phyloP scores from a whole-genome alignment of 345 rosid genomes.

The Pistacia integerrima region DNA sequence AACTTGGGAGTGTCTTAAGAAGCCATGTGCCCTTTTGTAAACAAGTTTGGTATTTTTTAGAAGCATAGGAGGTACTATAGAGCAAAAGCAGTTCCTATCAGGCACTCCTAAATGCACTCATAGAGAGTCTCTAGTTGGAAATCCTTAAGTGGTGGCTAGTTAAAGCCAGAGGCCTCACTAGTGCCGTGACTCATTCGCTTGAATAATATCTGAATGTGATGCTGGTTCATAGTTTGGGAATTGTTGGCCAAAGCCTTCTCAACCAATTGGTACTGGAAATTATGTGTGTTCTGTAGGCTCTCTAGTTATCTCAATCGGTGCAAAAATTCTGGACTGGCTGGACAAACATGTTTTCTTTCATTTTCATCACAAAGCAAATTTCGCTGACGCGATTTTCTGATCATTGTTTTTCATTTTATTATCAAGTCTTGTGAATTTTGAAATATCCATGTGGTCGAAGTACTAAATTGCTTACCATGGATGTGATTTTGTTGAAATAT shows the following conservation, averaged over 20 bases:
- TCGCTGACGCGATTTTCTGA: not conserved
- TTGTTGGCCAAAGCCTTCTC: not conserved
- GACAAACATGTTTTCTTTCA: not conserved
- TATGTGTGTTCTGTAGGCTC: not conserved
- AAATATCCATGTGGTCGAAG: not conserved
- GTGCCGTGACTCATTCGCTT: not conserved
- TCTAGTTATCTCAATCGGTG: not conserved
- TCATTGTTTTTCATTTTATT: not conserved
- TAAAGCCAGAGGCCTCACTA: not conserved
- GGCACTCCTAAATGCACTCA: not conserved
- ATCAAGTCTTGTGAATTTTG: not conserved
- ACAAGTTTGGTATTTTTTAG: too few relatives aligned
- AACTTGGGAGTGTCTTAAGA: not conserved
- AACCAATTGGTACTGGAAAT: not conserved
- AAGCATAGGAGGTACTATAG: not conserved
- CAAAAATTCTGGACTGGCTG: not conserved
- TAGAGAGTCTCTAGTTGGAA: not conserved
- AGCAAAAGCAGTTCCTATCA: not conserved
- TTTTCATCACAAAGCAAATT: not conserved
- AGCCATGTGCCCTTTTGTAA: too few relatives aligned
- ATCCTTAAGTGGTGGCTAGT: not conserved
- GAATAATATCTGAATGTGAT: not conserved
- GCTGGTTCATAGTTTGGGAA: not conserved
- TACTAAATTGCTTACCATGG: not conserved
- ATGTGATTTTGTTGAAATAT: conserved; percentile 18